Evolutionary conservation across 192 early-diverging fungal genomes (phyloP), one percentile per base, ranked within the genome.

Genomic region (Coemansia guatemalensis): DNA sequence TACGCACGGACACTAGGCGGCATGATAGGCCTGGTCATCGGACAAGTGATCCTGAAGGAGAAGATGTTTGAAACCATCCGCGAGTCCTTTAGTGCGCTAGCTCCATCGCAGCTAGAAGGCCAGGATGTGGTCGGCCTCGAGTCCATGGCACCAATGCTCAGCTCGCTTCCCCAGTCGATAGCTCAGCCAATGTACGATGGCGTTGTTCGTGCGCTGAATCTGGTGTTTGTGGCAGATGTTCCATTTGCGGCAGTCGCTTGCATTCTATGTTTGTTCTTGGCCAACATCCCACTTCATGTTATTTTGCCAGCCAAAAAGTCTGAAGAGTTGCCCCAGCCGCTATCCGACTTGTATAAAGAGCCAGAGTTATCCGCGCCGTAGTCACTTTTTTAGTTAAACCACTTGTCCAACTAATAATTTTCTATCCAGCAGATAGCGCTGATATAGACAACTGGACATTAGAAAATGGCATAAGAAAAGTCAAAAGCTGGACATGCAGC

Each of bases 1-100:
- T 84, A 78, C 65, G 65, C 69, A 44, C 77, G 78, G 51, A 74
- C 73, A 11, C 60, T 81, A 8, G 82, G 82, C 12, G 82, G 78
- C 11, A 76, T 81, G 71, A 66, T 84, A 22, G 78, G 78, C 11
- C 51, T 84, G 48, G 74, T 78, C 4, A 67, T 84, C 2, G 74
- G 67, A 4, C 68, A 73, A 39, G 69, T 78, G 4, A 74, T 80
- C 20, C 56, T 84, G 32, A 81, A 84, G 56, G 63, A 81, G 23
- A 67, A 72, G 48, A 58, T 84, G 67, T 74, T 77, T 66, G 65
- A 29, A 8, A 67, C 74, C 1, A 64, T 77, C 8, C 49, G 47
- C 7, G 9, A 53, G 4, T 41, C 55, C 25, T 69, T 75, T 56
- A 60, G 73, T 4, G 39, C 59, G 27, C 58, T 81, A 23, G 58